Evolutionary conservation across 2,329 filamentous ascomycete genomes (phyloP), one percentile per base, ranked within the genome.

Genomic region (Fusarium proliferatum): DNA sequence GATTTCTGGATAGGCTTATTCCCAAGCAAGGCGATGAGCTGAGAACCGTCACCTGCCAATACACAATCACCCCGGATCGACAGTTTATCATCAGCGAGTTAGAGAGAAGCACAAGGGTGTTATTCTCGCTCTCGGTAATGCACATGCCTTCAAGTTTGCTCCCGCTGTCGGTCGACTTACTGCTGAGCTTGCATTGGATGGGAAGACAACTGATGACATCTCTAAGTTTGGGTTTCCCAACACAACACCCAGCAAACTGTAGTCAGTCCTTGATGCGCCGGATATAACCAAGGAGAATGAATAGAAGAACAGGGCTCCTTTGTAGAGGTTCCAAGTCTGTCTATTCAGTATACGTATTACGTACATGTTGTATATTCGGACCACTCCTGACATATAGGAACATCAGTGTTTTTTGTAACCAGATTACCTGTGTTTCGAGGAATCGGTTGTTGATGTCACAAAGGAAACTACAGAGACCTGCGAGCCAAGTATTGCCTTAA

Each of bases 191-290:
- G 23, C 42, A 45, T 45, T 26, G 23, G 42, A 26, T 45, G 42
- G 23, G 23, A 26, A 60, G 41, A 71, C 72, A n/a, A 55, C 26
- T 5, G 72, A 71, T 9, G 72, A 75, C 48, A 58, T 75, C 30
- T 71, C 73, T 30, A 76, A 62, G 38, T 73, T 75, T 57, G 62
- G 69, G 8, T 64, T 69, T 38, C 59, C 62, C 1, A 34, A 46
- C 33, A 11, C 30, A 43, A 38, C 19, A n/a, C 23, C 41, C 9
- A 60, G 55, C 23, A 56, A 65, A 12, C 30, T 68, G 12, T 60
- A 60, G 12, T 45, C 23, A 60, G 16, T 26, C 43, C 43, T 45
- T 45, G 23, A 19, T 19, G 43, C 16, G 43, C 16, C 17, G 23
- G 43, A 13, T 26, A 45, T 26, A 26, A 26, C 17, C 43, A 26